Evolutionary conservation across 2,329 filamentous ascomycete genomes (phyloP).

Genomic region (Lachnellula subtilissima): DNA sequence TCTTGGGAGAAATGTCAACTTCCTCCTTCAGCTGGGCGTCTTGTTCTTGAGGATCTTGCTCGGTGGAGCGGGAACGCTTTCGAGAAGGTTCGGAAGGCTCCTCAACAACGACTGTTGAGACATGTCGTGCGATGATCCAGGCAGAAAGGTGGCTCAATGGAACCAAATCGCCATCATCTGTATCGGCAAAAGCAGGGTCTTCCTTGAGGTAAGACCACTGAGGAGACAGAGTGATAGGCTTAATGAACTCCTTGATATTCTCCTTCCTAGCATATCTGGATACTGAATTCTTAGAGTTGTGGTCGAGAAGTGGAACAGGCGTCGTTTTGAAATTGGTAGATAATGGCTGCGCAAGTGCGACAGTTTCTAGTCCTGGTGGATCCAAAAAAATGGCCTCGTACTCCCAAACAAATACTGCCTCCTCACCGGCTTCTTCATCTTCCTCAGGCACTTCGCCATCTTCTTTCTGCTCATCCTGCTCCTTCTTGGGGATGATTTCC

Average conservation of each 20-base stretch:
- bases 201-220: constrained; percentile 38
- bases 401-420: constrained; percentile 37
- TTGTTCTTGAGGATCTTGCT: constrained; percentile 6
- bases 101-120: neutral
- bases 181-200: constrained; percentile 41
- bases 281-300: constrained; percentile 39
- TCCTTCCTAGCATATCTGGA: constrained; percentile 42
- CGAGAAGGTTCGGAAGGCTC: constrained; percentile 7
- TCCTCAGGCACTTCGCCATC: constrained; percentile 14
- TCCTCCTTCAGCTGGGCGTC: constrained; percentile 15
- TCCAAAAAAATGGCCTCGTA: constrained; percentile 38
- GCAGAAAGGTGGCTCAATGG: constrained; percentile 21
- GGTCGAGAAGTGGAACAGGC: constrained; percentile 42
- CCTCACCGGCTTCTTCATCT: constrained; percentile 24
- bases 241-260: constrained; percentile 40
- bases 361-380: constrained; percentile 34
- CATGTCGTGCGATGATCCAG: constrained; percentile 23
- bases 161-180: constrained; percentile 20
- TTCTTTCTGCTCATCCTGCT: neutral
- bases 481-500: neutral
- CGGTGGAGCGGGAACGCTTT: constrained; percentile 23
- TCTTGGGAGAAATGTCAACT: constrained; percentile 10
- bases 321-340: constrained; percentile 40
- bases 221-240: constrained; percentile 37
- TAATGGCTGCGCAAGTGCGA: constrained; percentile 44